Evolutionary conservation across 768 basidiomycete genomes (phyloP), one percentile per base, ranked within the genome.

Genomic region (Russula abietina): DNA sequence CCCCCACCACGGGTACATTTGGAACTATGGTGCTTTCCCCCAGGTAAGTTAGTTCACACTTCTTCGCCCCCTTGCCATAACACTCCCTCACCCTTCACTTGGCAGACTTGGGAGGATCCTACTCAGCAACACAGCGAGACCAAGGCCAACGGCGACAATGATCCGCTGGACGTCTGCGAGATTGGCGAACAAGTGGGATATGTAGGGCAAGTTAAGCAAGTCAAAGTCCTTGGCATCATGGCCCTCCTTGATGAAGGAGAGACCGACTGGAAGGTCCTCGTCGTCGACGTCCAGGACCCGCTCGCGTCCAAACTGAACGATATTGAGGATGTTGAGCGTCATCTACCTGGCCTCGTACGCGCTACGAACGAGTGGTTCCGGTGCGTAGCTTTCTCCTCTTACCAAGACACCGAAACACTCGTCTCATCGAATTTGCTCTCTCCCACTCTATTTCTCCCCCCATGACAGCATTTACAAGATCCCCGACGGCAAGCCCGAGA

Each of bases 171-270:
- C 76, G 96, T 99, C 69, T 98, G 97, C 77, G 97, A 99, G 79
- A 98, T 99, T 70, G 97, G 97, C 65, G 97, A 99, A 76, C 91
- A 95, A 75, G 91, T 98, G 70, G 97, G 96, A 69, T 93, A 94
- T 75, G 85, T 87, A 66, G 97, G 97, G 61, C 95, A 98, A 75
- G 84, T 99, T 76, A 99, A 98, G 81, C 97, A 98, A 76, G 97
- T 99, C 85, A 99, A 99, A 82, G 91, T 99, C 68, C 91, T 99
- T 71, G 97, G 97, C 65, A 96, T 98, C 84, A 98, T 98, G 96
- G 97, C 97, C 61, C 82, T 98, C 62, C 87, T 98, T 69, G 97
- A 99, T 73, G 97, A 98, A 75, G 97, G 97, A 70, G 97, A 98
- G 81, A 98, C 97, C 68, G 97, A 98, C 81, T 99, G 97, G 97